Base-by-base conservation (phyloP, 176 grass and related monocot genomes). In the Carex parvula region DNA sequence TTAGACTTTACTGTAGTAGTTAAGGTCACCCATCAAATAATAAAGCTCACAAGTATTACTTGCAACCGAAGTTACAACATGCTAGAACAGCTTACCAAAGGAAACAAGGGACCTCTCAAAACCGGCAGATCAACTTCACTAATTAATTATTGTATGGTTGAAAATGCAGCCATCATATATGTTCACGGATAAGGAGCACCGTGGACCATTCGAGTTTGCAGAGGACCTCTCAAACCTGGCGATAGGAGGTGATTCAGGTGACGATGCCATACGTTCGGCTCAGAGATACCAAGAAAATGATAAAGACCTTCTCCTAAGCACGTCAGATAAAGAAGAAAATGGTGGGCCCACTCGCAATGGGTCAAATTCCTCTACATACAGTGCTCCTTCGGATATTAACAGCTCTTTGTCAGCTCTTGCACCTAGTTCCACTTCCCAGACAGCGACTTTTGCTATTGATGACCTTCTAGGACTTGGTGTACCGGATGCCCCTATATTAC, bases 171-270 rank as follows among this genome's bases (percentile, higher is more conserved):
- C 97, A 12, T 95, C 93, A 53, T 99, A 99, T 85, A 89, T 96
- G 93, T 99, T 99, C 83, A 99, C 97, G 22, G 97, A 99, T 41
- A 94, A 94, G 88, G 93, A 96, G 79, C 97, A 99, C 87, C 93
- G 88, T 67, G 97, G 93, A 76, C 93, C 97, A 84, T 96, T 99
- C 73, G 97, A 96, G 81, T 96, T 92, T 69, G 92, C 97, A 55
- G 97, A 99, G 75, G 93, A 94, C 81, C 87, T 98, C 68, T 85
- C 89, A 41, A 93, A 81, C 69, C 85, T 96, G 85, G 81, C 91
- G 26, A 70, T 95, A 71, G 93, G 89, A 64, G 65, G 73, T 84
- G 92, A 99, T 17, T 53, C 82, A 71, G 58, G 84, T 74, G 97
- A 92, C 84, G 95, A 90, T 17, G 87, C 83, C 52, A 90, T 97